Evolutionary conservation across 345 rosid species (phyloP).

Genomic region (Lepidium africanum): DNA sequence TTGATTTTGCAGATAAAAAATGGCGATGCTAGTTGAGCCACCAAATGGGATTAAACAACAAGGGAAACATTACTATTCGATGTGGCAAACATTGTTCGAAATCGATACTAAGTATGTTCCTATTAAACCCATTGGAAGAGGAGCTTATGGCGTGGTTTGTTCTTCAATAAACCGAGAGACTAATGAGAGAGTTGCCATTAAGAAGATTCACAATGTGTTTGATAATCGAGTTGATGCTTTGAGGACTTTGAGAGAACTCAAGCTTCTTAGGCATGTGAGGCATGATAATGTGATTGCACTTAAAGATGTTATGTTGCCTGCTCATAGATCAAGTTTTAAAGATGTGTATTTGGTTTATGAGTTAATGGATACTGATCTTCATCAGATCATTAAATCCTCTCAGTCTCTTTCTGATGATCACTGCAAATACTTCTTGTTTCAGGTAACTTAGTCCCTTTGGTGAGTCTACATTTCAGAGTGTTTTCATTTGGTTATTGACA

Average conservation of each 20-base stretch:
- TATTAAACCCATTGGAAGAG: constrained; percentile 79
- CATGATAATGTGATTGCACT: constrained; percentile 77
- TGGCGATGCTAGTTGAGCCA: constrained; percentile 86
- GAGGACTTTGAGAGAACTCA: constrained; percentile 71
- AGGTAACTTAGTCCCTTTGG: constrained; percentile 35
- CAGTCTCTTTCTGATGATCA: constrained; percentile 72
- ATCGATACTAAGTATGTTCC: constrained; percentile 81
- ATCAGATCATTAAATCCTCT: constrained; percentile 71
- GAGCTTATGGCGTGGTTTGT: constrained; percentile 85
- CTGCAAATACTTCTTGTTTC: constrained; percentile 73
- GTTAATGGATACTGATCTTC: constrained; percentile 90
- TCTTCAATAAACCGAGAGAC: constrained; percentile 74
- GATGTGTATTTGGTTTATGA: constrained; percentile 90
- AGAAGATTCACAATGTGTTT: constrained; percentile 78
- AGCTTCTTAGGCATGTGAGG: constrained; percentile 66
- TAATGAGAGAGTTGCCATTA: constrained; percentile 75
- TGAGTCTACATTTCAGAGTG: neutral
- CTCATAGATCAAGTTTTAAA: constrained; percentile 42
- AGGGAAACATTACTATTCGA: constrained; percentile 77
- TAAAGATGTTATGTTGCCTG: constrained; percentile 85
- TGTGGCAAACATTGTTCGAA: constrained; percentile 87
- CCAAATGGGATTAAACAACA: constrained; percentile 54
- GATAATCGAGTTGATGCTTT: constrained; percentile 58
- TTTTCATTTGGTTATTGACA: constrained; percentile 8
- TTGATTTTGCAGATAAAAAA: constrained; percentile 17